Base-by-base conservation (phyloP, 140 eudicot genomes). In the Stevia rebaudiana region DNA sequence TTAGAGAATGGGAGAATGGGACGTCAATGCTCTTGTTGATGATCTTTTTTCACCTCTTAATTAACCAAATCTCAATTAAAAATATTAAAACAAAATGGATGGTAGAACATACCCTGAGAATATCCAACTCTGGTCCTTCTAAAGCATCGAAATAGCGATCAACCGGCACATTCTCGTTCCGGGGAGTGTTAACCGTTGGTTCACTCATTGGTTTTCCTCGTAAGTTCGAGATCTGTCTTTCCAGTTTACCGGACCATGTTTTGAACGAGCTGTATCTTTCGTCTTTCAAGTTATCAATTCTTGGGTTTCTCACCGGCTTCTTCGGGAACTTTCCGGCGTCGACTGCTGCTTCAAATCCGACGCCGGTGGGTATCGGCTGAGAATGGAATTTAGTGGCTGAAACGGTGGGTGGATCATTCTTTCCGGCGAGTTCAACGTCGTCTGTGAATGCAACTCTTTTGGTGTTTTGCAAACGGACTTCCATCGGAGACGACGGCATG, bases 81-180 rank as follows among this genome's bases (percentile, higher is more conserved):
- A n/a, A n/a, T n/a, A n/a, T n/a, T n/a, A n/a, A n/a, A 28, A 28
- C 33, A 28, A 28, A 28, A 28, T 28, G 0, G 8, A 35, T 17
- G 41, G 47, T 1, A 56, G 13, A 13, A 13, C 78, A 1, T 78
- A 83, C 95, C 83, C 79, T 65, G 3, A 86, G 83, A 8, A 94
- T 84, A 43, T 90, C 98, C 71, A 90, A 41, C 71, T 90, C 98
- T 0, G 98, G 98, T 57, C 98, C 95, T 65, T 82, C 82, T 71
- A 90, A 70, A 4, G 98, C 95, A 75, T 82, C 98, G 66, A 87
- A 90, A 75, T 87, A 90, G 5, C 98, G 88, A 24, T 84, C 85
- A 15, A 68, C 95, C 6, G 94, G 82, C 23, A 90, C 25, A 67
- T 28, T 73, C 21, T 78, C 82, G 37, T 23, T 78, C 33, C 73